These are phyloP conservation scores for Crithidia sp. DNA, from an alignment of 208 protist species.

Conservation along the genomic window DNA sequence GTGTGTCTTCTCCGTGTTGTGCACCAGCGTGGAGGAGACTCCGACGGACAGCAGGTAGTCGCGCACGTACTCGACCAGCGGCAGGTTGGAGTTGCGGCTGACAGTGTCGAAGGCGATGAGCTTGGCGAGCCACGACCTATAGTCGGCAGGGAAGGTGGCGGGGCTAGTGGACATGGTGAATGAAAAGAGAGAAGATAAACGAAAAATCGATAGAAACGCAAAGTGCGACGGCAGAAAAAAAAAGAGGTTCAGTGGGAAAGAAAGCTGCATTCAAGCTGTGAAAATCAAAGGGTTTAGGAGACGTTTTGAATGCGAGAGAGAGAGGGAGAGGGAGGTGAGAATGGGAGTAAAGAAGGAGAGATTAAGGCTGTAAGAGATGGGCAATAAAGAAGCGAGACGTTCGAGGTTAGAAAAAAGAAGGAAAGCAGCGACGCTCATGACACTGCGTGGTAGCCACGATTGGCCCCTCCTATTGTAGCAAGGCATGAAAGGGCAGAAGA, in stretches of 20 bases:
- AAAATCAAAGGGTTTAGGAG: not conserved
- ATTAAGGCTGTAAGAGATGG: not conserved
- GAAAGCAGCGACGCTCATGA: too few relatives aligned
- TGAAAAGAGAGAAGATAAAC: not conserved
- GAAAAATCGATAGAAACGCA: not conserved
- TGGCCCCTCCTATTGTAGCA: too few relatives aligned
- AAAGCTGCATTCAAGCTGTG: too few relatives aligned
- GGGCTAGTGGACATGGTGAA: not conserved
- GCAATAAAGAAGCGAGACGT: too few relatives aligned
- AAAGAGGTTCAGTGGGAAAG: not conserved
- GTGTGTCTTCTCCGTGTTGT: constrained; percentile 42
- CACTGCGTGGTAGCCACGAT: too few relatives aligned
- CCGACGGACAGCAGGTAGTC: constrained; percentile 33
- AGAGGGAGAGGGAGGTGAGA: not conserved
- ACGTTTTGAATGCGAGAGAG: not conserved
- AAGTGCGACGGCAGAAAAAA: not conserved
- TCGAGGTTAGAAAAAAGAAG: too few relatives aligned
- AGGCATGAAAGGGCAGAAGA: too few relatives aligned
- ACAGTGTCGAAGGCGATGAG: constrained; percentile 62
- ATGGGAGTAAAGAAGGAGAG: not conserved
- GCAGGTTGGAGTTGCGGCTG: constrained; percentile 58
- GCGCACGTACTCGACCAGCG: constrained; percentile 48
- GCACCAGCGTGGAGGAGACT: constrained; percentile 36
- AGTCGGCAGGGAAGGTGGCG: not conserved
- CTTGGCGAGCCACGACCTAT: constrained; percentile 20